Evolutionary conservation across 2,329 filamentous ascomycete genomes (phyloP).

Genomic region (Sphaerulina vaccinii): DNA sequence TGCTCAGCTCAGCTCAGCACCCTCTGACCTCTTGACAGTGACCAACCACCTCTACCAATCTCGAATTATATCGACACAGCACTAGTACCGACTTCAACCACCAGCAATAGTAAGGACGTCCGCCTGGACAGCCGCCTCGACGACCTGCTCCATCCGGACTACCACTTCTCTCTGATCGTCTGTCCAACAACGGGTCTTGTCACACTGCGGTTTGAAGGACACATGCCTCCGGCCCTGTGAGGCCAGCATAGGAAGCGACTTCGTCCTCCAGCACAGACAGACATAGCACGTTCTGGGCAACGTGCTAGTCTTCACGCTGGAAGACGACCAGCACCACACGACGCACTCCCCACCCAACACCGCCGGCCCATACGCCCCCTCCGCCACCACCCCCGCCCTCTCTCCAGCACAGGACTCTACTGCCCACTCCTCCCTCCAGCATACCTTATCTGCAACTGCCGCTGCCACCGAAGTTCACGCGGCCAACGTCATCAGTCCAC

Average conservation of each 20-base stretch:
- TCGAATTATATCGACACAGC: too few species aligned
- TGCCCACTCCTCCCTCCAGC: slow-evolving; percentile 27
- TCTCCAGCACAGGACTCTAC: slow-evolving; percentile 36
- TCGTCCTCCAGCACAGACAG: not conserved
- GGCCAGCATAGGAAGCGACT: slow-evolving; percentile 22
- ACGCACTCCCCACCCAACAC: slow-evolving; percentile 33
- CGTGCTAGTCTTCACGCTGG: slow-evolving; percentile 34
- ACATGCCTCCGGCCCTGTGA: slow-evolving; percentile 24
- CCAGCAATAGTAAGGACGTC: not conserved
- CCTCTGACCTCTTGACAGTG: too few species aligned
- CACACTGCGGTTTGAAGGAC: not conserved
- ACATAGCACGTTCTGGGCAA: slow-evolving; percentile 16
- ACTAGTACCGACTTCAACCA: too few species aligned
- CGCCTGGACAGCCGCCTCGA: not conserved
- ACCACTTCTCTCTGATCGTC: not conserved
- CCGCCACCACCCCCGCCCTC: slow-evolving; percentile 23
- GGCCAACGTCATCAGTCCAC: slow-evolving; percentile 13
- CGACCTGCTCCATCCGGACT: not conserved
- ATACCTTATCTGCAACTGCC: slow-evolving; percentile 12
- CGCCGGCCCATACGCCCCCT: slow-evolving; percentile 34
- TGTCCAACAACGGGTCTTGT: not conserved
- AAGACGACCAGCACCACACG: slow-evolving; percentile 26
- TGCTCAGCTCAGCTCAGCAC: too few species aligned
- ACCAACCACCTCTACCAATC: too few species aligned
- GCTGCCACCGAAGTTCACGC: slow-evolving; percentile 15